These are phyloP conservation scores for Ogataea allantospora DNA, from an alignment of 805 yeast genomes.

Conservation along the genomic window DNA sequence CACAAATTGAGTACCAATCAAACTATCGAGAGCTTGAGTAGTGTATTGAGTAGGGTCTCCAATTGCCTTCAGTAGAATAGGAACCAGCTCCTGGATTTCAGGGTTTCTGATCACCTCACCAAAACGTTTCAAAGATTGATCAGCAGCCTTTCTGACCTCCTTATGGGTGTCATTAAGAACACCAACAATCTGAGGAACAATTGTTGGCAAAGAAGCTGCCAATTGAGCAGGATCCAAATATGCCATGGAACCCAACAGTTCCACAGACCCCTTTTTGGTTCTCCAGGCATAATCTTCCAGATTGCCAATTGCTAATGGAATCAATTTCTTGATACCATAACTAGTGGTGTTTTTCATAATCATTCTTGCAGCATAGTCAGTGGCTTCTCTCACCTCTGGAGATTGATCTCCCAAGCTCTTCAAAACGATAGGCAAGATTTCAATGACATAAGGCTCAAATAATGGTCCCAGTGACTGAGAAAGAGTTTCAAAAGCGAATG, in stretches of 20 bases:
- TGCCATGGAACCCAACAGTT: conserved; percentile 95
- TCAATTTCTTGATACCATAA: conserved; percentile 84
- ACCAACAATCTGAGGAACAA: conserved; percentile 95
- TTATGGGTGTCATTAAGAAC: conserved; percentile 93
- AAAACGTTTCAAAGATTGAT: conserved; percentile 78
- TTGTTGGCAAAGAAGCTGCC: conserved; percentile 81
- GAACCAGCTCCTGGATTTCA: conserved; percentile 90
- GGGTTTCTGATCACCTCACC: conserved; percentile 98
- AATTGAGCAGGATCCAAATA: conserved; percentile 92
- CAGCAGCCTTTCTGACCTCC: conserved; percentile 95
- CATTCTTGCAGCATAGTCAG: conserved; percentile 79
- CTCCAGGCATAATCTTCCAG: conserved; percentile 93
- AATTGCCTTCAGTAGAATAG: conserved; percentile 82
- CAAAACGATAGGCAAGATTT: conserved; percentile 77
- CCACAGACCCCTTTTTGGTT: conserved; percentile 95
- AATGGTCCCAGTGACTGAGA: conserved; percentile 70
- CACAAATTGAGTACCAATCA: conserved; percentile 88
- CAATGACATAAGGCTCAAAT: conserved; percentile 94
- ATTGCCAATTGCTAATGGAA: conserved; percentile 85
- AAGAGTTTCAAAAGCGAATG: conserved; percentile 79
- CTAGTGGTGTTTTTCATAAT: conserved; percentile 91
- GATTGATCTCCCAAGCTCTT: conserved; percentile 81
- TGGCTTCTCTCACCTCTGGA: conserved; percentile 85
- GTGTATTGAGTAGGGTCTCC: conserved; percentile 94
- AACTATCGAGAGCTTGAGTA: conserved; percentile 79